Base-by-base conservation (phyloP, 202 grass and related monocot genomes). In the Musa balbisiana region DNA sequence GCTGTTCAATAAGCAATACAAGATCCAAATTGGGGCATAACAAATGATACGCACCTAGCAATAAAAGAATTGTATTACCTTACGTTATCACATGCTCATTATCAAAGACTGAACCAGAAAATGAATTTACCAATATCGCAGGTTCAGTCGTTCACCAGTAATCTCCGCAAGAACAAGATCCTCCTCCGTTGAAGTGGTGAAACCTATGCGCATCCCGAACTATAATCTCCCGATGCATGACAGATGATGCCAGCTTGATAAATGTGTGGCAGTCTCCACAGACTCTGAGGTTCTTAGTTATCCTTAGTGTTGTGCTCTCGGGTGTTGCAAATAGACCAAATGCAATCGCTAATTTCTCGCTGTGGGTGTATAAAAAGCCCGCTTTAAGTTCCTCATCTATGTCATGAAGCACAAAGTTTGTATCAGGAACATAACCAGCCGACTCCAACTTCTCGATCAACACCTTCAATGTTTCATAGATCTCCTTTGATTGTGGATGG, bases 381-480 rank as follows among this genome's bases (percentile, higher is more conserved):
- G 80, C 72, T 69, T 82, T 82, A 33, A 82, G 72, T 75, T 82
- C 80, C 51, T 82, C 80, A 71, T 82, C 80, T 25, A 82, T 27
- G 13, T 82, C 80, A 82, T 82, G 80, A 33, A 82, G 80, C 26
- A 82, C 80, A 60, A 82, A 82, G 12, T 82, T 59, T 9, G 80
- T 82, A 69, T 82, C 63, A 69, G 80, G 80, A 51, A 76, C 29
- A 51, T 82, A 82, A 14, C 80, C 80, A 27, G 64, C 72, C 63
- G 69, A 58, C 53, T 82, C 64, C 73, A 82, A 69, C 80, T 82
- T 82, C 80, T 82, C 73, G n/a, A 55, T 76, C 19, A 82, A 53
- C 25, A 52, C 25, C 24, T 76, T 69, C 53, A 82, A 25, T 64
- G 67, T 71, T 15, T 69, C 49, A 51, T 76, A 82, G 13, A 82